Base-by-base conservation (phyloP, 2,329 filamentous ascomycete species). In the Colletotrichum navitas region DNA sequence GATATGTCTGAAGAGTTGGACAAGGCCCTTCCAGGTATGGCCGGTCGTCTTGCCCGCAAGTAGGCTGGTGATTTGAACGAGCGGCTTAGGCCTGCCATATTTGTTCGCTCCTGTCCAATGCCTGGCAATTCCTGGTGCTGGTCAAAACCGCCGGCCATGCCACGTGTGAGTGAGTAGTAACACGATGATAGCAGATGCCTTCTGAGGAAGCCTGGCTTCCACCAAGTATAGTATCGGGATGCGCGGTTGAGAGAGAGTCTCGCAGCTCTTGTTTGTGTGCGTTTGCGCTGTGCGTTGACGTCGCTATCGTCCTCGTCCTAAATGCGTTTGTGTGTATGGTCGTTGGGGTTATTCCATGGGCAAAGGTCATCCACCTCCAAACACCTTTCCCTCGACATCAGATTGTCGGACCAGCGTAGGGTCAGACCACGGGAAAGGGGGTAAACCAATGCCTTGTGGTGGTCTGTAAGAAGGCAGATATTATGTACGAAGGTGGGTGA, bases 1-100 rank as follows among this genome's bases (percentile, higher is more conserved):
- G 83, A 85, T n/a, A 81, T 74, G 55, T 86, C 84, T 51, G 85
- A 85, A 16, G 85, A 85, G 76, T 80, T 84, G 66, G 86, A 87
- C 71, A 85, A 78, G 55, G 81, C 82, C 66, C 83, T 83, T 61
- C 81, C 79, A 29, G 83, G 78, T 76, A 84, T 84, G 51, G 79
- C 79, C 45, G 85, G 86, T 52, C 85, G 82, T 72, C 84, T 80
- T 24, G 77, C 76, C 58, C 83, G 82, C 43, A 85, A 79, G 74
- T 84, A 85, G 32, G 81, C 80, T 51, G 84, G 79, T 10, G 85
- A 81, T 74, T 86, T 85, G 77, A 88, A 83, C 16, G 86, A 86
- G 74, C 85, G 83, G 56, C 83, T 81, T 71, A 87, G 79, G 77
- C 80, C 84, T 70, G 85, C 82, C 86, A 88, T 88, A 64, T 54